Evolutionary conservation across 2,329 filamentous ascomycete species (phyloP), one percentile per base, ranked within the genome.

Genomic region (Cytospora paraplurivora): DNA sequence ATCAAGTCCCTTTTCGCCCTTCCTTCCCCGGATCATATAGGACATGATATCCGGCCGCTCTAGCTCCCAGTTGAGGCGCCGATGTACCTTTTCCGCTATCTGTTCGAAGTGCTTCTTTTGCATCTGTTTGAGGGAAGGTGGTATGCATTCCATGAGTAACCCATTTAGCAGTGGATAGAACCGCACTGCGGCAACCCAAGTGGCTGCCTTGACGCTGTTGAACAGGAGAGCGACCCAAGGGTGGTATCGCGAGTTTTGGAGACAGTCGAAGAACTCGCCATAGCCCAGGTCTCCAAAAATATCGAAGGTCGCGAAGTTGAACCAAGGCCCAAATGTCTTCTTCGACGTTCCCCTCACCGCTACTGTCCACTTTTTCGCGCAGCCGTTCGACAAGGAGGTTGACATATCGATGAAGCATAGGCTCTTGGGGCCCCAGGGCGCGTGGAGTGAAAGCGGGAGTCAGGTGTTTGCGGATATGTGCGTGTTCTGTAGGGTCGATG

Each of bases 221-320:
- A 72, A 74, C 1, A 74, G 21, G 0, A 72, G 60, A 1, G 62
- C 59, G n/a, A 71, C 66, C 74, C 73, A 77, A 17, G 69, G 71
- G 37, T 69, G 65, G 34, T 69, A 70, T 49, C 33, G 41, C 60
- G 71, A 72, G 34, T 68, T 68, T 44, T 71, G 62, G 2, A 77
- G 68, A 60, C 71, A 73, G 19, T 71, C 70, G 67, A 78, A 79
- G 1, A 76, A 73, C 59, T 79, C 75, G 3, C 78, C 79, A 65
- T 81, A 80, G 0, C 76, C 74, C 35, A 81, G 70, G 62, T 81
- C 78, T 15, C 78, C 78, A 47, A 77, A 72, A 32, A 78, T 70
- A 66, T 78, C 76, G 66, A 78, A 77, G 1, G 75, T 71, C 1
- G 72, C 63, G 66, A 71, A 76, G 47, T 74, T 73, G 64, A 69